Conservation (phyloP, 2,329 filamentous ascomycete genomes). For the Tolypocladium guangdongense region DNA sequence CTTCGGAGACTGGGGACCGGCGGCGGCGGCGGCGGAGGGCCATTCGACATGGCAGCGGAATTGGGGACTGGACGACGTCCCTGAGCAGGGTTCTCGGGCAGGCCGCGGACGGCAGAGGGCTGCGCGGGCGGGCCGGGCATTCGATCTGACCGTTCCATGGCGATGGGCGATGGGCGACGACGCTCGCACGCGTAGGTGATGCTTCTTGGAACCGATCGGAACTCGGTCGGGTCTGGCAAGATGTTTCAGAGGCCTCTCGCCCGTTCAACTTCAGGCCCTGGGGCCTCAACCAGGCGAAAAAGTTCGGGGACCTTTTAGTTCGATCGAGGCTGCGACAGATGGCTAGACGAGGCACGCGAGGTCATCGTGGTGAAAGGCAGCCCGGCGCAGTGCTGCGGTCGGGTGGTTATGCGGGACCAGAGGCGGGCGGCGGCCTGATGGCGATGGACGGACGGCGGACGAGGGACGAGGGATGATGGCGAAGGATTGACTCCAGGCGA, state of each 20-base stretch:
- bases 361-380: conserved; percentile 16
- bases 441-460: not conserved
- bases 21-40: conserved; percentile 27
- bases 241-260: conserved; percentile 21
- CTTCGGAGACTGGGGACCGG: conserved; percentile 37
- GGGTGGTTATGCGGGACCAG: not conserved
- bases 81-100: conserved; percentile 29
- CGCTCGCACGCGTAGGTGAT: conserved; percentile 2
- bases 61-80: conserved; percentile 28
- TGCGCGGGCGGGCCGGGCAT: conserved; percentile 15
- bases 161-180: conserved; percentile 6
- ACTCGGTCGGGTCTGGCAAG: conserved; percentile 9
- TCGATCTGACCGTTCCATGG: conserved; percentile 25
- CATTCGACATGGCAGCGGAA: conserved; percentile 27
- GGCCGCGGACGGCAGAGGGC: conserved; percentile 18
- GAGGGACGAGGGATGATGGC: not conserved
- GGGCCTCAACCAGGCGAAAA: conserved; percentile 11
- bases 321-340: conserved; percentile 18
- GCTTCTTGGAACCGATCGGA: conserved; percentile 9
- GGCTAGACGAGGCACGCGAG: conserved; percentile 13
- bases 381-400: not conserved
- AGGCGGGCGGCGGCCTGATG: not conserved
- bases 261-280: conserved; percentile 5
- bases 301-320: conserved; percentile 11
- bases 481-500: not conserved